Evolutionary conservation across 768 basidiomycete species (phyloP).

Genomic region (Tylopilus felleus): DNA sequence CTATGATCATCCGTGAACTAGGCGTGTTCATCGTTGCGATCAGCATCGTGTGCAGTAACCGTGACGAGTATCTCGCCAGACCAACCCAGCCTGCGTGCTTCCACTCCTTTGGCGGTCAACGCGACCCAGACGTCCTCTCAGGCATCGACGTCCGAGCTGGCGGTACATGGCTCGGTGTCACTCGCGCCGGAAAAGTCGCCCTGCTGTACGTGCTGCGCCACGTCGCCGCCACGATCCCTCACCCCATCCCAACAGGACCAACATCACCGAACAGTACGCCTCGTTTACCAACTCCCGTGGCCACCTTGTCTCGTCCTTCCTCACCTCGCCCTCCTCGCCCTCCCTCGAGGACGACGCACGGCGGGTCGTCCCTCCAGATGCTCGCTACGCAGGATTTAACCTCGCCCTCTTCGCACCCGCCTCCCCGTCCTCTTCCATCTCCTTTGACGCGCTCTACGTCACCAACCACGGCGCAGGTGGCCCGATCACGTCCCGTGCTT

Average conservation of each 20-base stretch:
- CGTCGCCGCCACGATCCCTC: not conserved
- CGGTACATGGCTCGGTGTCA: slow-evolving; percentile 82
- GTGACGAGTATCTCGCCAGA: slow-evolving; percentile 69
- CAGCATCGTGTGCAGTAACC: slow-evolving; percentile 72
- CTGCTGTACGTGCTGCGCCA: slow-evolving; percentile 54
- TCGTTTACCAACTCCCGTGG: slow-evolving; percentile 62
- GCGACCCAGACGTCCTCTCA: slow-evolving; percentile 51
- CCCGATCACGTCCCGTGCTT: slow-evolving; percentile 47
- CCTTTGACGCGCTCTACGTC: slow-evolving; percentile 53
- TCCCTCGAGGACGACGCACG: slow-evolving; percentile 49
- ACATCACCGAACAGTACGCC: slow-evolving; percentile 69
- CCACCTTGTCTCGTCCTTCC: slow-evolving; percentile 61
- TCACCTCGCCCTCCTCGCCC: slow-evolving; percentile 48
- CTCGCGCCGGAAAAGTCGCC: slow-evolving; percentile 60
- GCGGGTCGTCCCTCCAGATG: slow-evolving; percentile 44
- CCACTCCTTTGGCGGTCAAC: slow-evolving; percentile 53
- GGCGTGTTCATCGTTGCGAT: slow-evolving; percentile 1
- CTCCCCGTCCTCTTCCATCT: slow-evolving; percentile 29
- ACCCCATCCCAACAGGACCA: slow-evolving; percentile 53
- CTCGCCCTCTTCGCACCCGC: slow-evolving; percentile 59
- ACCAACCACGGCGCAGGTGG: slow-evolving; percentile 76
- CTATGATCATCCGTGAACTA: not conserved
- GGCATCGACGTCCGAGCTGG: slow-evolving; percentile 72
- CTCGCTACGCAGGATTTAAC: slow-evolving; percentile 77
- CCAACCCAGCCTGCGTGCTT: slow-evolving; percentile 65